Evolutionary conservation across 495 filamentous ascomycete species (phyloP).

Genomic region (Poronia punctata): DNA sequence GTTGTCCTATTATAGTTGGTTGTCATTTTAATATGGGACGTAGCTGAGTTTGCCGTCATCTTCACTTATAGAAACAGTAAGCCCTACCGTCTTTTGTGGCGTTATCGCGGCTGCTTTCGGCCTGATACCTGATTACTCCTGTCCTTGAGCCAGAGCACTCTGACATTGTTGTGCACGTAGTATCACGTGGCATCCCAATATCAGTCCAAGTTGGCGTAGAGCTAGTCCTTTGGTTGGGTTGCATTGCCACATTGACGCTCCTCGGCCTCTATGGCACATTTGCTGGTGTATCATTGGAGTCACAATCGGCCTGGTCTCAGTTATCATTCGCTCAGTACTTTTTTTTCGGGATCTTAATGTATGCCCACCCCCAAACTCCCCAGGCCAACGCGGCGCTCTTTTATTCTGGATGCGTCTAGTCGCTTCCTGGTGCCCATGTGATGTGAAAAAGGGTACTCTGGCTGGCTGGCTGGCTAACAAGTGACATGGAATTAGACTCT

Average conservation of each 20-base stretch:
- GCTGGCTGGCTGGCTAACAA: not conserved
- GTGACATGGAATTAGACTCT: not conserved
- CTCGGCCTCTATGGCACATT: not conserved
- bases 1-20: not conserved
- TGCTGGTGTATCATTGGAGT: not conserved
- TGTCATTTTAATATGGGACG: conserved; percentile 1
- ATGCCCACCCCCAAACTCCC: not conserved
- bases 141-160: too few species aligned
- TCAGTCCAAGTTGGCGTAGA: conserved; percentile 8
- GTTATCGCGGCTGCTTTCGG: too few species aligned
- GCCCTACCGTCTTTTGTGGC: too few species aligned
- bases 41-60: conserved; percentile 5
- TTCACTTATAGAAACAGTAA: not conserved
- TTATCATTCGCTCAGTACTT: conserved; percentile 4
- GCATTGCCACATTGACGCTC: not conserved
- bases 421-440: not conserved
- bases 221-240: conserved; percentile 4
- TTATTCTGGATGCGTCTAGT: not conserved
- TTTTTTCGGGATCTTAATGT: conserved; percentile 5
- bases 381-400: not conserved
- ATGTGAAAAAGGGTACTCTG: not conserved
- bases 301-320: not conserved
- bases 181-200: conserved; percentile 1
- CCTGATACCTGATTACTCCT: too few species aligned
- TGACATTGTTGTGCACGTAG: too few species aligned